These are phyloP conservation scores for Oryza longistaminata DNA, from an alignment of 176 grass and related monocot genomes.

Conservation along the genomic window DNA sequence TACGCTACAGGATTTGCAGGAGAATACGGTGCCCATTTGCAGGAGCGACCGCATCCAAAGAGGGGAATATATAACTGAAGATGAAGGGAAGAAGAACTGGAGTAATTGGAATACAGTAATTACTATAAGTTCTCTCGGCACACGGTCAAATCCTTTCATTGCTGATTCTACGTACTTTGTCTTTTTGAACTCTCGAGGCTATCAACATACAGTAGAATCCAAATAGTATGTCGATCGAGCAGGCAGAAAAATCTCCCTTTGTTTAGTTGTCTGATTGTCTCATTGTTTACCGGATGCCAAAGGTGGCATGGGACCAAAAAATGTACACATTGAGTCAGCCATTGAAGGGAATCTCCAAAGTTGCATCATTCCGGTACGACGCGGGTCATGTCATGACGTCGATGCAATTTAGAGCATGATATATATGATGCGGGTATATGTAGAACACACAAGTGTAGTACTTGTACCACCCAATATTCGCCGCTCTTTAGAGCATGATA, in stretches of 20 bases:
- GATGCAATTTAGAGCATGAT: too few species aligned
- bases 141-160: neutral
- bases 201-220: neutral
- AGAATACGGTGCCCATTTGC: neutral
- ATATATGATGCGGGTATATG: too few species aligned
- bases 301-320: neutral
- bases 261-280: neutral
- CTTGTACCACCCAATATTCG: too few species aligned
- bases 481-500: too few species aligned
- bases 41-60: neutral
- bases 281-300: neutral
- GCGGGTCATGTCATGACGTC: constrained; percentile 3
- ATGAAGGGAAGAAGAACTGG: neutral
- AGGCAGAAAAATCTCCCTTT: neutral
- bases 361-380: constrained; percentile 19
- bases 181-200: neutral
- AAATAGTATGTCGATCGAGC: too few species aligned
- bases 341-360: constrained; percentile 27
- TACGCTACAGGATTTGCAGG: neutral
- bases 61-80: neutral
- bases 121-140: neutral
- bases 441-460: too few species aligned
- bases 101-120: neutral
- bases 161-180: neutral
- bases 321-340: neutral